Base-by-base conservation (phyloP, 805 yeast genomes). In the Lachancea waltii region DNA sequence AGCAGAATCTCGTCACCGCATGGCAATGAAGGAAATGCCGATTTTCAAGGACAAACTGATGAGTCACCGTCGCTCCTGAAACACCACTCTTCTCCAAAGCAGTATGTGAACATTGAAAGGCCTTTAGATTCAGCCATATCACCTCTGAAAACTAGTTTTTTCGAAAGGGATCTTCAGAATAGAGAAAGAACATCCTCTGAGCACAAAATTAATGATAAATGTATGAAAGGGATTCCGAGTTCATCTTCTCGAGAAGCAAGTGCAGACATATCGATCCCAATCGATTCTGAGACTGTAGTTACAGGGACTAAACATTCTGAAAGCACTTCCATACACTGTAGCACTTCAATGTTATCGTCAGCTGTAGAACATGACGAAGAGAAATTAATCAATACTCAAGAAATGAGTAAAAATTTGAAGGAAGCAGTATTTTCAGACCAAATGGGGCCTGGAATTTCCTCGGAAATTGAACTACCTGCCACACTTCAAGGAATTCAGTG, bases 401-500 rank as follows among this genome's bases (percentile, higher is more conserved):
- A 22, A 22, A 22, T 10, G 7, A 22, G 10, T 22, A 10, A 22
- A 22, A 10, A 7, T 8, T 22, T 22, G 9, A 7, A 22, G 24
- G 24, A 22, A 22, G 24, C 10, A 10, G 24, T 8, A 22, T 7
- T 7, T 10, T 22, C 24, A 10, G 10, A 22, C 24, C 24, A 8
- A 10, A 7, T 10, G 24, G 24, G n/a, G 14, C 7, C 7, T 9
- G 7, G 9, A 7, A 26, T 8, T 8, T 16, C 15, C 7, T 13
- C 31, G 15, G 29, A 19, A 20, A 10, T 33, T 13, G 41, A 32
- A 6, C 23, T 30, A 2, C 22, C 20, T 3, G 18, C 13, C 16
- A 36, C 42, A n/a, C 14, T 31, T 27, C 36, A 15, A 14, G 19
- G 28, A n/a, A 27, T 39, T 8, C 42, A 39, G 19, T 39, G 42